Evolutionary conservation across 116 monocot genomes (phyloP), one percentile per base, ranked within the genome.

Genomic region (Thalassia testudinum): DNA sequence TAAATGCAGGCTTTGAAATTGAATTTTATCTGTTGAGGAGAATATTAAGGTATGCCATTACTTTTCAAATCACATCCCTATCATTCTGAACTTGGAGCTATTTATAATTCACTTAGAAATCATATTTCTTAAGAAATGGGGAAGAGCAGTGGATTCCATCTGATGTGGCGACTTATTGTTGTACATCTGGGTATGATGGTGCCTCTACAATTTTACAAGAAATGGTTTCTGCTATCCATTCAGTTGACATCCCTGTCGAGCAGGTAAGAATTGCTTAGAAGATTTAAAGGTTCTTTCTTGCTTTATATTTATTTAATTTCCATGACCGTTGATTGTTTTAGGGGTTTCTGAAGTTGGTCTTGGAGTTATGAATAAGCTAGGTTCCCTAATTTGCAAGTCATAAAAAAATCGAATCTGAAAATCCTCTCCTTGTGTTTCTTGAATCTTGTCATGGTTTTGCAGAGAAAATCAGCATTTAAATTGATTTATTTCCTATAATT

Each of bases 1-100:
- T 86, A 70, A 90, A 90, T 73, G 90, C 90, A 43, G 99, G 99
- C 7, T 99, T 99, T 80, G 99, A 99, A 63, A 77, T 60, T 66
- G 99, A 99, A 65, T 99, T 99, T 65, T 90, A 71, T 59, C 66
- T 99, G 7, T 78, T 89, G 28, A 79, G 59, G 49, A 73, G 49
- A 59, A 62, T 72, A 38, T 21, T 51, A 43, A 90, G 82, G 90
- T 90, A 73, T 52, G 42, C 27, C 30, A 37, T 65, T 29, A 16
- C 18, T 52, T 49, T 48, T 55, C n/a, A 49, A 47, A 59, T 47
- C 21, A 16, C 5, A 28, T n/a, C n/a, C n/a, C n/a, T 14, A 27
- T 50, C 24, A 22, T 50, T 23, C 19, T 1, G 20, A 1, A 21
- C 23, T 23, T 13, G 50, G 50, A 2, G 45, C 16, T 54, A 5